Base-by-base conservation (phyloP, 805 yeast genomes). In the Candida xyloterini region DNA sequence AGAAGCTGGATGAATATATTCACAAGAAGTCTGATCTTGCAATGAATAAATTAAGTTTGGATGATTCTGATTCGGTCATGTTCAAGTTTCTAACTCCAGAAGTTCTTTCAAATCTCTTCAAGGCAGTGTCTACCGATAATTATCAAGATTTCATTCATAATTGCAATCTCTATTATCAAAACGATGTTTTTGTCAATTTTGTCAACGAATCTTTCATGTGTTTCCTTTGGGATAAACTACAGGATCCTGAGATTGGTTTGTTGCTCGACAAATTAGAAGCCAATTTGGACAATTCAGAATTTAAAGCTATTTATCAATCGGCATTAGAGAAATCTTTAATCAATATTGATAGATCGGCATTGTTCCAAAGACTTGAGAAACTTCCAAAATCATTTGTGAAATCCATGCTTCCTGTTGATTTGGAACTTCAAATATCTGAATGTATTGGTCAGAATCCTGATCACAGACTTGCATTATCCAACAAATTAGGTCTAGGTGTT, bases 11-110 rank as follows among this genome's bases (percentile, higher is more conserved):
- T 30, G 14, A 43, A 4, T 53, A 49, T 30, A 34, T 60, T 13
- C 53, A 53, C 26, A 30, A 30, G 1, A 48, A 47, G 26, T 44
- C 54, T 2, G 51, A 43, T 9, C 15, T 25, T 7, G 21, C 38
- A 10, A 22, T 33, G 7, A 23, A 33, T 27, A 37, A 41, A 22
- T 23, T 38, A 24, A 15, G 36, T 49, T 3, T 40, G 40, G 37
- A 35, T 10, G 42, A 32, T 25, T 34, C 46, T 24, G 42, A 42
- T 30, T 20, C 42, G 8, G 15, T 56, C 7, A 30, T 61, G 10
- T 64, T 54, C 47, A 53, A 51, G 40, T 56, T 73, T 25, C 30
- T 73, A 7, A 66, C 60, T 4, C 52, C 59, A 5, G 63, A 62
- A 1, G 65, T 68, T 16, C 47, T 70, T 0, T 10, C 44, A 1